Evolutionary conservation across 2,329 filamentous ascomycete genomes (phyloP), one percentile per base, ranked within the genome.

Genomic region (Didymella keratinophila): DNA sequence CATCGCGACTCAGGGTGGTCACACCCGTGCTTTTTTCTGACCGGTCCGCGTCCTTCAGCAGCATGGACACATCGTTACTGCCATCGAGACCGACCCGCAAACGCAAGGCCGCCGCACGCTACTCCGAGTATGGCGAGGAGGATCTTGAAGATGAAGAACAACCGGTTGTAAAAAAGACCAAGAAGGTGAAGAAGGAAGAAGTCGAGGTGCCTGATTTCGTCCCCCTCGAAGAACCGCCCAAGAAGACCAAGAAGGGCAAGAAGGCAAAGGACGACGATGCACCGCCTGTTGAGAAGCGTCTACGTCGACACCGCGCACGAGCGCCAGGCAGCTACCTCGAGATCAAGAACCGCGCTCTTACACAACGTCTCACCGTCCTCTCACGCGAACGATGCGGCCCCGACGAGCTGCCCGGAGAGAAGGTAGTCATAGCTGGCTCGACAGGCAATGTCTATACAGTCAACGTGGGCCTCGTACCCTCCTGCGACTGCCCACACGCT

Each of bases 381-480:
- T 80, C 81, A 41, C 80, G 86, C 42, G 77, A 71, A 49, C 75
- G 82, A 10, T 69, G 71, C 36, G 79, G 78, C 5, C 80, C 78
- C 5, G 76, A 80, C 1, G 75, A 80, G 9, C 73, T 71, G 2
- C 83, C 81, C 0, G 74, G 81, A 54, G 86, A 90, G 69, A 76
- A 72, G 2, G 80, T 88, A 52, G 76, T 83, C 21, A 81, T 89
- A 48, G 84, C 85, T 30, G 87, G 87, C 18, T 80, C 82, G 5
- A 88, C 85, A 0, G 86, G 86, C 16, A 88, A 88, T 64, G 74
- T 89, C 18, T 89, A 89, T 73, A 82, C 78, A 0, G 81, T 86
- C 32, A 78, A 73, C 11, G 83, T 89, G 52, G 72, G 76, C 56
- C 82, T 83, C 51, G 66, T 79, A 11, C 85, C 86, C 0, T 75